Evolutionary conservation across 495 filamentous ascomycete species (phyloP), one percentile per base, ranked within the genome.

Genomic region (Lophium mytilinum): DNA sequence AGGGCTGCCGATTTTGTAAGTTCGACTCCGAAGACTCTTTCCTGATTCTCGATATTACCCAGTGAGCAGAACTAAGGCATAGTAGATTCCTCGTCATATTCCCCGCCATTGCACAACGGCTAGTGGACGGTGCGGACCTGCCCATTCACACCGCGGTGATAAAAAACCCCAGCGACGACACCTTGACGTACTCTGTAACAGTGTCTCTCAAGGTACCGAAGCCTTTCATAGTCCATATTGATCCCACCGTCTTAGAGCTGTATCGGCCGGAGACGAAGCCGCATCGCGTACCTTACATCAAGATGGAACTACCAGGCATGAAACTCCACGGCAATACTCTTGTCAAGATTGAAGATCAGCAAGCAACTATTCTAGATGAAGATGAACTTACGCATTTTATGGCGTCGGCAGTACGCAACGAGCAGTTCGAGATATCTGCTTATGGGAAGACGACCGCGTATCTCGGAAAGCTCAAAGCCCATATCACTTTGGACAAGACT

Each of bases 81-180:
- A 11, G 10, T 10, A 47, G 43, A 47, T 75, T 61, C 62, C 53
- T 55, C 55, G 72, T 68, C n/a, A 65, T 70, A 15, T 61, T 72
- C 30, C 75, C 73, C 9, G 73, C 71, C 10, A 71, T 76, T n/a
- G 69, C 69, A 1, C 73, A 77, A 48, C 50, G 65, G 24, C 70
- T 77, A n/a, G 69, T 77, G 30, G 40, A 73, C 39, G 40, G 68
- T n/a, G 73, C 72, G 15, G 40, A 63, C 8, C 67, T 77, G 41
- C 71, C 72, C 1, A 64, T 77, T n/a, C 67, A 62, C 30, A 55
- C 62, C 1, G 73, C 71, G 1, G 36, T 67, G 18, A 72, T 77
- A 39, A 57, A 71, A 19, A 62, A 69, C 49, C 56, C 73, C 12
- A 70, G 64, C 17, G 61, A 72, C 10, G 57, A 66, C 11, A 37